Conservation (phyloP, 176 grass and related monocot genomes). For the Oropetium thomaeum region DNA sequence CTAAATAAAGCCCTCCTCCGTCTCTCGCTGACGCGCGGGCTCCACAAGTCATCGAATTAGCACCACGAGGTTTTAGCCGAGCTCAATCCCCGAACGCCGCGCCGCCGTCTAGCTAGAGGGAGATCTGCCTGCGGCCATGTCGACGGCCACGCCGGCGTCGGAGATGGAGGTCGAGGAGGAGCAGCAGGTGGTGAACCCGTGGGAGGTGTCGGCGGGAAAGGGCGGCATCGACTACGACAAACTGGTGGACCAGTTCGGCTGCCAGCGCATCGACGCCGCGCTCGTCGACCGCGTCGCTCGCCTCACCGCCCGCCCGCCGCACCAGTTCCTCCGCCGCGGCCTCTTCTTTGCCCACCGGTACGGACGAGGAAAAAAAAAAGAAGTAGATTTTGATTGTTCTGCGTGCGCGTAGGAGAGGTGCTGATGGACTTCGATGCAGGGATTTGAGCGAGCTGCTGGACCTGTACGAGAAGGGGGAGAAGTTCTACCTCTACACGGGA, state of each 20-base stretch:
- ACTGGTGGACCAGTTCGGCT: conserved; percentile 90
- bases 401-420: background rate
- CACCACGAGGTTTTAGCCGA: conserved; percentile 4
- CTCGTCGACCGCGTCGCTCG: conserved; percentile 55
- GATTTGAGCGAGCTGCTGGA: conserved; percentile 79
- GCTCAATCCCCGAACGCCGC: background rate
- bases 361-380: background rate
- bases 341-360: conserved; percentile 96
- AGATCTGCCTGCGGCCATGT: conserved; percentile 15
- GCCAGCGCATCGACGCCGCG: conserved; percentile 58
- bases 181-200: conserved; percentile 87
- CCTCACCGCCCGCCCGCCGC: conserved; percentile 52
- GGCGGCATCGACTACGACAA: conserved; percentile 98
- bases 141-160: background rate
- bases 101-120: conserved; percentile 19
- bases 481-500: conserved; percentile 90
- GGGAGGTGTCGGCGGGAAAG: conserved; percentile 88
- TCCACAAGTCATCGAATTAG: background rate
- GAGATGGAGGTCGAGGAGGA: conserved; percentile 3
- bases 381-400: background rate
- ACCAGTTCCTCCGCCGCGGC: conserved; percentile 78
- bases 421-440: conserved; percentile 30
- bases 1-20: background rate
- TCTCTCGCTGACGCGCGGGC: background rate
- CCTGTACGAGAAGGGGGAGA: conserved; percentile 69